Evolutionary conservation across 2,329 filamentous ascomycete species (phyloP).

Genomic region (Penicillium psychrosexuale): DNA sequence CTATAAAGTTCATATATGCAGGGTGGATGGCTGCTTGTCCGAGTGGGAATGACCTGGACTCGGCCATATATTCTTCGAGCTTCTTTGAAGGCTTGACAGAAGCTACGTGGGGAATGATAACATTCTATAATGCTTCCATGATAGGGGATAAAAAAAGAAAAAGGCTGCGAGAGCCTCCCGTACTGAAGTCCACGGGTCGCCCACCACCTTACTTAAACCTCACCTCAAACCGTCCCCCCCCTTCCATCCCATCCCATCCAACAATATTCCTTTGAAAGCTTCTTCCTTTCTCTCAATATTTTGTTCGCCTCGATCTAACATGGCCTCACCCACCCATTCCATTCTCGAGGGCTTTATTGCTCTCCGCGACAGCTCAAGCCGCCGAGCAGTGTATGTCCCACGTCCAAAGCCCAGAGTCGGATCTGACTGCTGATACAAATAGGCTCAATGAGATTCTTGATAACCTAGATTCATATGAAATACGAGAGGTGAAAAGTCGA

Average conservation of each 20-base stretch:
- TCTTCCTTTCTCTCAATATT: background rate
- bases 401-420: background rate
- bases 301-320: background rate
- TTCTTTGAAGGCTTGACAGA: background rate
- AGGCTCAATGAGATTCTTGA: constrained; percentile 32
- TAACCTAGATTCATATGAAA: constrained; percentile 29
- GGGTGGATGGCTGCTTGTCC: background rate
- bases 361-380: constrained; percentile 20
- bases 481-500: constrained; percentile 28
- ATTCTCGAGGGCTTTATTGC: constrained; percentile 22
- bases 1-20: background rate
- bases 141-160: background rate
- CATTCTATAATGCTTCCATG: background rate
- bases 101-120: background rate
- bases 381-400: constrained; percentile 17
- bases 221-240: background rate
- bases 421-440: background rate
- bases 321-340: constrained; percentile 4
- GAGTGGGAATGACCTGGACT: too few relatives aligned
- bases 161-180: background rate
- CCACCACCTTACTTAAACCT: background rate
- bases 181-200: background rate
- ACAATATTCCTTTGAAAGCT: background rate
- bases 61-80: background rate
- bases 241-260: background rate